phyloP scores from a whole-genome alignment of 164 flowering plant genomes.

The Stephania japonica region DNA sequence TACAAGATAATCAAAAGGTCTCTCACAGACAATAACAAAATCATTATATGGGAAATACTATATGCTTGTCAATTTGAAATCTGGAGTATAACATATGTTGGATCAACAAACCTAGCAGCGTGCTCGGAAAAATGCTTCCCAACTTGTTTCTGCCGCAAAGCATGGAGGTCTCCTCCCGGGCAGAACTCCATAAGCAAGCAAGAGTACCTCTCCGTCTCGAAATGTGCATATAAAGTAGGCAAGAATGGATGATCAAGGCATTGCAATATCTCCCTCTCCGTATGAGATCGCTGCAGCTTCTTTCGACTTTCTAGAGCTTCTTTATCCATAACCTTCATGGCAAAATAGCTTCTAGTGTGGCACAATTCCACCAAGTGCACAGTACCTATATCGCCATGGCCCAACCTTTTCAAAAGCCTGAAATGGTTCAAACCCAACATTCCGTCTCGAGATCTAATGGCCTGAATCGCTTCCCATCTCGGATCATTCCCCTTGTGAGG shows the following conservation, averaged over 20 bases:
- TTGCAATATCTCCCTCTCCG: slow-evolving; percentile 83
- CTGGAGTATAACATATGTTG: neutral
- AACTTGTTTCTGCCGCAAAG: slow-evolving; percentile 74
- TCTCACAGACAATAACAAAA: no score
- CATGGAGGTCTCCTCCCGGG: slow-evolving; percentile 88
- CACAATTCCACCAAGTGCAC: slow-evolving; percentile 71
- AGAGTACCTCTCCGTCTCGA: slow-evolving; percentile 73
- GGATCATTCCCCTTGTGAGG: slow-evolving; percentile 76
- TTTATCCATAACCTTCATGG: slow-evolving; percentile 90
- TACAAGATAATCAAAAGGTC: no score
- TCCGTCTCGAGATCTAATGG: slow-evolving; percentile 49
- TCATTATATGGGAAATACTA: neutral
- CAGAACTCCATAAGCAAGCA: slow-evolving; percentile 91
- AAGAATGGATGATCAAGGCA: slow-evolving; percentile 84
- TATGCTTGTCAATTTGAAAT: no score
- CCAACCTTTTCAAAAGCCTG: slow-evolving; percentile 51
- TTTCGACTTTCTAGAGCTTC: slow-evolving; percentile 54
- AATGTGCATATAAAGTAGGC: slow-evolving; percentile 75
- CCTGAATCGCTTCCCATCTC: slow-evolving; percentile 80
- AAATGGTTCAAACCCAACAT: slow-evolving; percentile 55
- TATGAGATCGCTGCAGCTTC: slow-evolving; percentile 78
- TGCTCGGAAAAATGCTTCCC: slow-evolving; percentile 77
- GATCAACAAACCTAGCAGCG: slow-evolving; percentile 57
- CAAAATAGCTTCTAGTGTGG: slow-evolving; percentile 58
- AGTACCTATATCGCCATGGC: slow-evolving; percentile 82